Evolutionary conservation across 2,329 filamentous ascomycete genomes (phyloP).

Genomic region (Fusarium sp.): DNA sequence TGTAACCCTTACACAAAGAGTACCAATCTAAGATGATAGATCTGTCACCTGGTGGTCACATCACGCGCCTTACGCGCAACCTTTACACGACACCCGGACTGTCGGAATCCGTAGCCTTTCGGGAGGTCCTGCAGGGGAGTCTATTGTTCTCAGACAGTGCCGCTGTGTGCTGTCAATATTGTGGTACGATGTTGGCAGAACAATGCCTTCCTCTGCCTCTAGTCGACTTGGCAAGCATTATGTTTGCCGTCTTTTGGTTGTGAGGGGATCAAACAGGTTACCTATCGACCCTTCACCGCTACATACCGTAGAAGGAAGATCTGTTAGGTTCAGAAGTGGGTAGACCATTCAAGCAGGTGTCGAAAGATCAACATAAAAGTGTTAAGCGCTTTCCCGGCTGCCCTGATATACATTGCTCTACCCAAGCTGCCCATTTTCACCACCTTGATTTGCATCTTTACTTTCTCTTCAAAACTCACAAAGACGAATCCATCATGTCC

Average conservation of each 20-base stretch:
- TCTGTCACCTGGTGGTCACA: no score
- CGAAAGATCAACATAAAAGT: background rate
- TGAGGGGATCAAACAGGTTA: background rate
- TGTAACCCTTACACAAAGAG: no score
- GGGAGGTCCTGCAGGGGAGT: background rate
- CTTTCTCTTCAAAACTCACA: no score
- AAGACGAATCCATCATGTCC: background rate
- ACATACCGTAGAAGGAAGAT: no score
- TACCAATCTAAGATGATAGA: no score
- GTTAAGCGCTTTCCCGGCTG: background rate
- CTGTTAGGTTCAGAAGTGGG: no score
- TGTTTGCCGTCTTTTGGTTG: background rate
- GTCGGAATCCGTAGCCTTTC: fast-evolving
- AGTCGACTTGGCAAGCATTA: background rate
- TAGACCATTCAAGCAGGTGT: background rate
- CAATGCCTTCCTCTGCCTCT: background rate
- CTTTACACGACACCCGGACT: background rate
- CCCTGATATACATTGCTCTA: no score
- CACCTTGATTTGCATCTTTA: background rate
- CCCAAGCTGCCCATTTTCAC: no score
- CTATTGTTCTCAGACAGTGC: background rate
- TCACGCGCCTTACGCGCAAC: no score
- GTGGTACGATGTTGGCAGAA: background rate
- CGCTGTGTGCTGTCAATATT: background rate
- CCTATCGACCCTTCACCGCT: background rate